Conservation (phyloP, 1,284 basidiomycete genomes). For the Cryptococcus sp. region DNA sequence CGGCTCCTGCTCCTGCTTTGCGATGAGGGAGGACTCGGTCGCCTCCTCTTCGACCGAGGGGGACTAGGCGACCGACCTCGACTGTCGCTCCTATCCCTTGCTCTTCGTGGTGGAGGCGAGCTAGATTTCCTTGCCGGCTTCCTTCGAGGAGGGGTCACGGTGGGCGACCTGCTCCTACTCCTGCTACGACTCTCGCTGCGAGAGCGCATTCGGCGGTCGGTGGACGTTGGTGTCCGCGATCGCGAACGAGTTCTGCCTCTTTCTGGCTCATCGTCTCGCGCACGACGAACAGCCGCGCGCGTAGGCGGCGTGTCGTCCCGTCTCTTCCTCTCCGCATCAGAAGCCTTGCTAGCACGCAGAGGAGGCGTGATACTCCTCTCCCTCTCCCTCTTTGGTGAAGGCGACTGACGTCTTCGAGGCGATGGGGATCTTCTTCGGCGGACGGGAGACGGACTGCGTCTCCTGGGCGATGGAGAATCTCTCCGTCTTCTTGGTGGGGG, state of each 20-base stretch:
- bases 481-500: constrained; percentile 16
- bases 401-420: constrained; percentile 1
- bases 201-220: constrained; percentile 8
- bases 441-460: constrained; percentile 9
- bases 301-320: constrained; percentile 11
- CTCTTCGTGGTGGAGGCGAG: neutral
- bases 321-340: neutral
- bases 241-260: constrained; percentile 17
- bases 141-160: constrained; percentile 25
- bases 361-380: constrained; percentile 21
- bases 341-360: constrained; percentile 2
- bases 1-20: constrained; percentile 4
- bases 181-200: neutral
- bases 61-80: neutral
- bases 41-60: constrained; percentile 10
- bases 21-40: neutral
- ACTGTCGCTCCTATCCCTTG: constrained; percentile 4
- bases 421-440: constrained; percentile 7
- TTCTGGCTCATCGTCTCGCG: neutral
- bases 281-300: no score
- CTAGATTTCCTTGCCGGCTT: constrained; percentile 6
- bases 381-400: neutral
- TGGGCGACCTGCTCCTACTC: constrained; percentile 16
- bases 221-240: constrained; percentile 25
- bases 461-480: constrained; percentile 12